phyloP scores from a whole-genome alignment of 371 early-diverging fungal species.

The Mortierella sp. region DNA sequence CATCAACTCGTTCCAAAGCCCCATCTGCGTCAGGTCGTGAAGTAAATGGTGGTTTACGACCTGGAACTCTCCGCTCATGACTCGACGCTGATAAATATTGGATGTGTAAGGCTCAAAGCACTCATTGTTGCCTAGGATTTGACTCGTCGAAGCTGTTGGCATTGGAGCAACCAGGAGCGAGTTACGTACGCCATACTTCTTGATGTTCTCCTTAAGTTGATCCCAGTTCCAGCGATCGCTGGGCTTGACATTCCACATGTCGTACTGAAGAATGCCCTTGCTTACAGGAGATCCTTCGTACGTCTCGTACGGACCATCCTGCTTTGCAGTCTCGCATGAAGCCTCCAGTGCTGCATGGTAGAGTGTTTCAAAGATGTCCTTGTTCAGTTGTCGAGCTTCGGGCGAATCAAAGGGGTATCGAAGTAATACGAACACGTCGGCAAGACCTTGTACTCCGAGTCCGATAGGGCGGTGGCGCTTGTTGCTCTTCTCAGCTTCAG shows the following conservation, averaged over 20 bases:
- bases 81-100: slow-evolving; percentile 98
- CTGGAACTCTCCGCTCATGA: slow-evolving; percentile 99
- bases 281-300: slow-evolving; percentile 94
- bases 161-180: slow-evolving; percentile 96
- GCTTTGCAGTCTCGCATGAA: slow-evolving; percentile 88
- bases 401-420: slow-evolving; percentile 94
- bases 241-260: slow-evolving; percentile 90
- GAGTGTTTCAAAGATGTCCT: slow-evolving; percentile 97
- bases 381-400: slow-evolving; percentile 89
- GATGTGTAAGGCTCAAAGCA: slow-evolving; percentile 98
- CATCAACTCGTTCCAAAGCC: slow-evolving; percentile 95
- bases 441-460: slow-evolving; percentile 98
- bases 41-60: slow-evolving; percentile 97
- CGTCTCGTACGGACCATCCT: slow-evolving; percentile 88
- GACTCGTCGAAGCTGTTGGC: slow-evolving; percentile 99
- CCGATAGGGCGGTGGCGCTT: slow-evolving; percentile 96
- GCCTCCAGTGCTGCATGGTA: slow-evolving; percentile 97
- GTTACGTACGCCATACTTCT: slow-evolving; percentile 93
- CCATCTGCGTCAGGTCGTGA: slow-evolving; percentile 92
- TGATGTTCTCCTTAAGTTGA: slow-evolving; percentile 82
- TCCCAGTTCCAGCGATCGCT: slow-evolving; percentile 93
- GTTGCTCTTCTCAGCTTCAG: slow-evolving; percentile 89
- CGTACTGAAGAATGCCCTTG: slow-evolving; percentile 94
- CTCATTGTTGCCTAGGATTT: slow-evolving; percentile 98
- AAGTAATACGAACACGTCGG: slow-evolving; percentile 96